These are phyloP conservation scores for Ochromonas danica DNA, from an alignment of 108 stramenopile genomes.

Conservation along the genomic window DNA sequence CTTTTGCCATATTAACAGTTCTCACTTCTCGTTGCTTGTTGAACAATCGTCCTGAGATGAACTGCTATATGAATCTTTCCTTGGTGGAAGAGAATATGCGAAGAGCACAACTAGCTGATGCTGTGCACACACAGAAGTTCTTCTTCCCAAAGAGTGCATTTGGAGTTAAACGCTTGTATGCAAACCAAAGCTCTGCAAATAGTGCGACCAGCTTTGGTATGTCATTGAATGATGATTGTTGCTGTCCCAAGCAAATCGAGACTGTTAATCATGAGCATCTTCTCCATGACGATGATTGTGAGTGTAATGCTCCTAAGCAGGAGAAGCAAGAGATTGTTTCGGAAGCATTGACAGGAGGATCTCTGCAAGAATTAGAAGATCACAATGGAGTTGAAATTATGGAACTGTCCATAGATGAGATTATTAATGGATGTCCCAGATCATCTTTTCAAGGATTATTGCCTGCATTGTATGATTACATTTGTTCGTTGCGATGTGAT, in stretches of 20 bases:
- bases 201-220: background rate
- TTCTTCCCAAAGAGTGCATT: slow-evolving; percentile 90
- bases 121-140: slow-evolving; percentile 70
- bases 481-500: slow-evolving; percentile 87
- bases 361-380: slow-evolving; percentile 38
- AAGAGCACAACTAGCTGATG: slow-evolving; percentile 83
- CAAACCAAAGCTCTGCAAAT: background rate
- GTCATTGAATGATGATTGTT: background rate
- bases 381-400: slow-evolving; percentile 71
- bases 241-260: background rate
- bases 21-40: slow-evolving; percentile 87
- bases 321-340: background rate
- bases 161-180: slow-evolving; percentile 60
- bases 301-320: background rate
- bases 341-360: slow-evolving; percentile 58
- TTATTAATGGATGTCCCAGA: slow-evolving; percentile 61
- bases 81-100: slow-evolving; percentile 97
- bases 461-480: slow-evolving; percentile 84
- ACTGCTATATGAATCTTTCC: slow-evolving; percentile 79
- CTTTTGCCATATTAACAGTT: slow-evolving; percentile 88
- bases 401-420: slow-evolving; percentile 93
- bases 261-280: background rate
- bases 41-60: slow-evolving; percentile 83
- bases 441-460: slow-evolving; percentile 87
- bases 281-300: too few species aligned